Percentiles rank a stretch among this genome's conserved stretches.
Evolutionary conservation across 2,329 filamentous ascomycete genomes (phyloP).

Genomic region (Dryadomyces quercus-mongolicae): DNA sequence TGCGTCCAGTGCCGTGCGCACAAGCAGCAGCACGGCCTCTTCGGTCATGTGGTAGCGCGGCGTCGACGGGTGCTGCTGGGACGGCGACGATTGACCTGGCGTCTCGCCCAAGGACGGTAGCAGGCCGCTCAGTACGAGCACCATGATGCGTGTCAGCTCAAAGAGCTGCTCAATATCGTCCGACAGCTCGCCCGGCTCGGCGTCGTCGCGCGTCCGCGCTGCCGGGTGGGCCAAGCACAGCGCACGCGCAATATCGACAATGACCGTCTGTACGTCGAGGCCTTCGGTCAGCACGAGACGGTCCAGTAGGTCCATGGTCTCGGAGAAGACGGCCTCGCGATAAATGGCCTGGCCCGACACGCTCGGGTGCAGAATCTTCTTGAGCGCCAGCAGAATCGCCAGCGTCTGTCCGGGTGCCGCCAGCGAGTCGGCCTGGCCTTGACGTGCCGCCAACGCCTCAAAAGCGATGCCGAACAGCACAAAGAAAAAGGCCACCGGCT

Average conservation of each 20-base stretch:
- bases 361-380: slow-evolving; percentile 87
- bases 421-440: slow-evolving; percentile 37
- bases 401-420: slow-evolving; percentile 63
- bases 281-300: slow-evolving; percentile 85
- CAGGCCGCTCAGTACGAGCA: slow-evolving; percentile 77
- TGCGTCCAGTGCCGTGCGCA: slow-evolving; percentile 70
- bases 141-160: slow-evolving; percentile 90
- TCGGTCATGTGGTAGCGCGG: slow-evolving; percentile 60
- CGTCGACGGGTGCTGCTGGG: slow-evolving; percentile 19
- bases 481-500: slow-evolving; percentile 97
- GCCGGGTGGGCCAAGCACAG: slow-evolving; percentile 87
- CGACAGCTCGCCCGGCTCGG: slow-evolving; percentile 67
- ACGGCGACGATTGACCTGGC: slow-evolving; percentile 11
- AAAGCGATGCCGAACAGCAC: slow-evolving; percentile 94
- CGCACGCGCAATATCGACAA: slow-evolving; percentile 86
- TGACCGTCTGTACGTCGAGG: slow-evolving; percentile 76
- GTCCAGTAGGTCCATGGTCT: slow-evolving; percentile 93
- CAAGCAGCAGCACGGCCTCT: slow-evolving; percentile 73
- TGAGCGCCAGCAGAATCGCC: slow-evolving; percentile 80
- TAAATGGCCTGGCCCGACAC: slow-evolving; percentile 96
- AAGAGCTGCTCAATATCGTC: slow-evolving; percentile 98
- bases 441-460: slow-evolving; percentile 80
- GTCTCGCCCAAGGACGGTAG: slow-evolving; percentile 49
- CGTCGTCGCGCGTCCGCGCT: slow-evolving; percentile 55
- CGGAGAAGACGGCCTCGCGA: slow-evolving; percentile 86